phyloP scores from a whole-genome alignment of 2,329 filamentous ascomycete genomes.

The Sporothrix brunneoviolacea region DNA sequence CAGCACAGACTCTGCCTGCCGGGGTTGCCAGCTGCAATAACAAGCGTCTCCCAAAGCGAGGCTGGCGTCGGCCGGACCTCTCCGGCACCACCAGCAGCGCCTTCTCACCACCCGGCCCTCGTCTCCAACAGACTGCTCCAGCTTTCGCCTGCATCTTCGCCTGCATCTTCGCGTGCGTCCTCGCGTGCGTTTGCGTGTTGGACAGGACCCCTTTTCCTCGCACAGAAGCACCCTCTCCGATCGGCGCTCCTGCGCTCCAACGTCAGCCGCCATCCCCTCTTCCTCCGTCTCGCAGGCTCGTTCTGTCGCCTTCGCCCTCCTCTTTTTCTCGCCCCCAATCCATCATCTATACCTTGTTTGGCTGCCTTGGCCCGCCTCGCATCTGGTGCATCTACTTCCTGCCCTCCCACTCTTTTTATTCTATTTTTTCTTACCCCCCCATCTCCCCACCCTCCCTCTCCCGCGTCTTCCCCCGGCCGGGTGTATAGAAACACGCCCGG shows the following conservation, averaged over 20 bases:
- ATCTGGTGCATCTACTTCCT: not conserved
- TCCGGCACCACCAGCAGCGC: too few relatives aligned
- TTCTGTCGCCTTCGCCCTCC: not conserved
- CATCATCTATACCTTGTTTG: not conserved
- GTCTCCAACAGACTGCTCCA: too few relatives aligned
- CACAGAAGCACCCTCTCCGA: not conserved
- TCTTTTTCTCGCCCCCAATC: not conserved
- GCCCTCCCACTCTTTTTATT: not conserved
- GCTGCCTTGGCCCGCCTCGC: not conserved
- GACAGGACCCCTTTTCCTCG: not conserved
- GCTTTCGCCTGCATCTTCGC: too few relatives aligned
- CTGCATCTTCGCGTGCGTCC: too few relatives aligned
- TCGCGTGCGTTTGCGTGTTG: too few relatives aligned
- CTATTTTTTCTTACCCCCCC: not conserved
- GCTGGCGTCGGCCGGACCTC: too few relatives aligned
- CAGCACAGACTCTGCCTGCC: too few relatives aligned
- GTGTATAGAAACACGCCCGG: too few relatives aligned
- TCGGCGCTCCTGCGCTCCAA: not conserved
- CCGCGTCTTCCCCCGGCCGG: too few relatives aligned
- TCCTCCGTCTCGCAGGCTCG: not conserved
- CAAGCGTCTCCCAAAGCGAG: too few relatives aligned
- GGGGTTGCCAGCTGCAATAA: too few relatives aligned
- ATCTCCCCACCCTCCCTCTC: not conserved
- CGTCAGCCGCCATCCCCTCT: constrained; percentile 3
- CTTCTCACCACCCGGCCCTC: too few relatives aligned